Evolutionary conservation across 805 yeast genomes (phyloP).

Genomic region (Candida sakaeoensis): DNA sequence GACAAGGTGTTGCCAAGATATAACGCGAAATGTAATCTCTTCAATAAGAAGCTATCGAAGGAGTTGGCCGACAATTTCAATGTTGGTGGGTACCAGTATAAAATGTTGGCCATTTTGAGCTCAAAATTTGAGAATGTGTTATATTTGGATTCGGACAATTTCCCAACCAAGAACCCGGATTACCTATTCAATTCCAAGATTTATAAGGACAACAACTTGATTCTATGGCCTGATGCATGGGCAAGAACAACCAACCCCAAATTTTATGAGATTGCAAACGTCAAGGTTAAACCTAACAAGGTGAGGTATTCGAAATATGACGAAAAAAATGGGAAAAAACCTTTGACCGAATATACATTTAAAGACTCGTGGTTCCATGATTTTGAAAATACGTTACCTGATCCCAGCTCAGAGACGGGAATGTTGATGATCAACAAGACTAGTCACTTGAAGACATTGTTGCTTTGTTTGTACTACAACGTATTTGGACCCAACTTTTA

Average conservation of each 20-base stretch:
- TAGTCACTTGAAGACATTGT: slow-evolving; percentile 53
- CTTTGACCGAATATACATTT: slow-evolving; percentile 24
- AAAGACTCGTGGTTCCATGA: slow-evolving; percentile 49
- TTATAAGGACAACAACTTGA: slow-evolving; percentile 45
- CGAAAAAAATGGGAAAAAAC: slow-evolving; percentile 34
- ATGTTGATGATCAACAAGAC: slow-evolving; percentile 60
- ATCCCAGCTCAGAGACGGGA: slow-evolving; percentile 69
- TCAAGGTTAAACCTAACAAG: slow-evolving; percentile 30
- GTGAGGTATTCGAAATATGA: slow-evolving; percentile 29
- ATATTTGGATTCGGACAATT: slow-evolving; percentile 50
- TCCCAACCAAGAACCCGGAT: slow-evolving; percentile 42
- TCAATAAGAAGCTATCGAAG: slow-evolving; percentile 24
- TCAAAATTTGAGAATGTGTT: slow-evolving; percentile 50
- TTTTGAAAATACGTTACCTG: slow-evolving; percentile 60
- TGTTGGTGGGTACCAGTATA: slow-evolving; percentile 48
- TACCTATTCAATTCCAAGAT: slow-evolving; percentile 43
- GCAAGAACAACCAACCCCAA: slow-evolving; percentile 62
- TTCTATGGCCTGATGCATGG: slow-evolving; percentile 73
- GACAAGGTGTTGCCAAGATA: slow-evolving; percentile 37
- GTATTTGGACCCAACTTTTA: slow-evolving; percentile 61
- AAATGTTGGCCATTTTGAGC: slow-evolving; percentile 56
- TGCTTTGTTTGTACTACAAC: slow-evolving; percentile 63
- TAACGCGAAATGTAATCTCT: slow-evolving; percentile 46
- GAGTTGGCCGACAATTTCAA: slow-evolving; percentile 16
- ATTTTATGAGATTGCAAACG: slow-evolving; percentile 38